phyloP scores from a whole-genome alignment of 148 eudicot genomes.

The Amaranthus palmeri region DNA sequence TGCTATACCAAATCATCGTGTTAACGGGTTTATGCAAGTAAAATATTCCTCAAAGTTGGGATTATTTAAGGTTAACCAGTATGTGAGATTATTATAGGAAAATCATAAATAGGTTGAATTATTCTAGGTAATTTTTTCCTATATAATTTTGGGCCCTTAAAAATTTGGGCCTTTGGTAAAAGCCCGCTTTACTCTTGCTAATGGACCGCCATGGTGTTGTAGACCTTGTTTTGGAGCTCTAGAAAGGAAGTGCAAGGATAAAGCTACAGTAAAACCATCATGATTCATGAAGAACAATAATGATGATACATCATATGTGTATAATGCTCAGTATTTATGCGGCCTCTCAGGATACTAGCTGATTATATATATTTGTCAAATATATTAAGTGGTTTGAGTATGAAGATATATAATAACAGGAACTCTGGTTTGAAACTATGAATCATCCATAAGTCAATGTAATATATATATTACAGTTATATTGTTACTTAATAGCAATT shows the following conservation, averaged over 20 bases:
- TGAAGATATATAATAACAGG: slow-evolving; percentile 30
- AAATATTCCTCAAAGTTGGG: too few species aligned
- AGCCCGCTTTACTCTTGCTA: too few species aligned
- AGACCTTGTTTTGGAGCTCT: slow-evolving; percentile 91
- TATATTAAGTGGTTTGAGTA: slow-evolving; percentile 18
- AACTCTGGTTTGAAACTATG: slow-evolving; percentile 19
- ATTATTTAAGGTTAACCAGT: too few species aligned
- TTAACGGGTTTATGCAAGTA: too few species aligned
- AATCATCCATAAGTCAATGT: slow-evolving; percentile 3
- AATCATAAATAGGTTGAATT: too few species aligned
- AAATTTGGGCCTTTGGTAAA: too few species aligned
- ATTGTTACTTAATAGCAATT: background rate
- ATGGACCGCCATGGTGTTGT: background rate
- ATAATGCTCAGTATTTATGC: slow-evolving; percentile 10
- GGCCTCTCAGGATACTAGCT: too few species aligned
- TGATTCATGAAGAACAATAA: slow-evolving; percentile 8
- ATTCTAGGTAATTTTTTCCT: too few species aligned
- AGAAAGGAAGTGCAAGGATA: slow-evolving; percentile 20
- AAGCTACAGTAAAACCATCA: slow-evolving; percentile 10
- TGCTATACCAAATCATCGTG: too few species aligned
- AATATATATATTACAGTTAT: background rate
- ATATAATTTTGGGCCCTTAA: too few species aligned
- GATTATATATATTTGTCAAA: background rate
- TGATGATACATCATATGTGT: slow-evolving; percentile 10
- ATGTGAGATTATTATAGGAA: too few species aligned